These are phyloP conservation scores for Stenogyne calaminthoides DNA, from an alignment of 305 asterid genomes.

Conservation along the genomic window DNA sequence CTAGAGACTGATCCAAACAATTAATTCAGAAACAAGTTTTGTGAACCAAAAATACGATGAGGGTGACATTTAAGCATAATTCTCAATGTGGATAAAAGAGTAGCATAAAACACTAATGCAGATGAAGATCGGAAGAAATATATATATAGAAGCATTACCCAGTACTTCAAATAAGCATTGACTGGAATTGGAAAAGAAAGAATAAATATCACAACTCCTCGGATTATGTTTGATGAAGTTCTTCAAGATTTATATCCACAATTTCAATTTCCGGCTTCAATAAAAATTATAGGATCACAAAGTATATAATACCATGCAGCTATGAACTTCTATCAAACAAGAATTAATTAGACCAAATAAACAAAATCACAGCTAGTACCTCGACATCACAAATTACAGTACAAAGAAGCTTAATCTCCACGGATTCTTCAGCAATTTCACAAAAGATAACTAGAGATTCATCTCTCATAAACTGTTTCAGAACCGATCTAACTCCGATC, in stretches of 20 bases:
- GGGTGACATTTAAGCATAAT: not conserved
- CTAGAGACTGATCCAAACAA: not conserved
- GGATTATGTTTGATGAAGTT: no score
- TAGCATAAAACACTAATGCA: not conserved
- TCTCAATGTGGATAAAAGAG: constrained; percentile 3
- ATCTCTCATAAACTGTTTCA: constrained; percentile 61
- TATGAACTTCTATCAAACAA: not conserved
- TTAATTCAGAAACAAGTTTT: not conserved
- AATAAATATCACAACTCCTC: not conserved
- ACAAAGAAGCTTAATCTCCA: constrained; percentile 60
- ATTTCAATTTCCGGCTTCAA: no score
- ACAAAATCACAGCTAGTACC: constrained; percentile 42
- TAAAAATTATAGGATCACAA: not conserved
- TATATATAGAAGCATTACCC: not conserved
- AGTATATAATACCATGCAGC: not conserved
- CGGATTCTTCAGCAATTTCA: constrained; percentile 54
- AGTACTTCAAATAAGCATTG: not conserved
- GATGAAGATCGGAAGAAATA: not conserved
- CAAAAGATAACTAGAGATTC: constrained; percentile 57
- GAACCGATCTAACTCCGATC: constrained; percentile 40
- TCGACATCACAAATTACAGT: constrained; percentile 67
- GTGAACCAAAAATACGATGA: not conserved
- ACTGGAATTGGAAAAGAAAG: not conserved
- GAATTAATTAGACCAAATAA: not conserved
- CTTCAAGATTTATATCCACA: no score